Conservation (phyloP, 331 rosid species). For the Malus hybrid region DNA sequence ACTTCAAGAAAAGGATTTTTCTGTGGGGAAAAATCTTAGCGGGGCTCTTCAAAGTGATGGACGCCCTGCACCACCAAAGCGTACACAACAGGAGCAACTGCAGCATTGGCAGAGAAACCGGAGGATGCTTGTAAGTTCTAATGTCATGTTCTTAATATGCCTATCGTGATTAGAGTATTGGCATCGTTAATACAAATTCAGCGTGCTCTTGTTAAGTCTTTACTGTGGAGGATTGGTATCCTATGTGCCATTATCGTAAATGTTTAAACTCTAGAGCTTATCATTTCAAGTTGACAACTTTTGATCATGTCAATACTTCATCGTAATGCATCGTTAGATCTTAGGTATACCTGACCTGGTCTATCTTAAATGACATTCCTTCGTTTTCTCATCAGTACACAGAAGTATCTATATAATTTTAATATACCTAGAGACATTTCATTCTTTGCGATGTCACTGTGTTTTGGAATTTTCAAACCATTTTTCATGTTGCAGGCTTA, state of each 20-base stretch:
- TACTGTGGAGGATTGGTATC: conserved; percentile 2
- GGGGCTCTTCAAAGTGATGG: conserved; percentile 94
- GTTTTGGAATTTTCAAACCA: conserved; percentile 8
- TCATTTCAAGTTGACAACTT: background rate
- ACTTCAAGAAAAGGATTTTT: conserved; percentile 92
- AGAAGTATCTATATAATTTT: background rate
- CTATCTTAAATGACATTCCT: background rate
- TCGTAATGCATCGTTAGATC: background rate
- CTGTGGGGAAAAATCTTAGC: conserved; percentile 67
- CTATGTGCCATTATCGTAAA: conserved; percentile 5
- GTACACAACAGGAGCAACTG: conserved; percentile 93
- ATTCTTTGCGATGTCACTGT: background rate
- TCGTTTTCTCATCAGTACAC: background rate
- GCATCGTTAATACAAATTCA: background rate
- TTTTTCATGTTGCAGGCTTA: conserved; percentile 60
- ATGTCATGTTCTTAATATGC: conserved; percentile 8
- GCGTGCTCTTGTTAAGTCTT: background rate
- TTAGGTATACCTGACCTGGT: background rate
- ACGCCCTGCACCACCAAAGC: conserved; percentile 74
- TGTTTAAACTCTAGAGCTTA: background rate
- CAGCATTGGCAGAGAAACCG: conserved; percentile 98
- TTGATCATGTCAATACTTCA: background rate
- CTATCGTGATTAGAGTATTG: background rate
- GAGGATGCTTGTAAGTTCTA: conserved; percentile 84
- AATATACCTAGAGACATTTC: background rate